phyloP scores from a whole-genome alignment of 2,329 filamentous ascomycete species.

The Neonectria coccinea region DNA sequence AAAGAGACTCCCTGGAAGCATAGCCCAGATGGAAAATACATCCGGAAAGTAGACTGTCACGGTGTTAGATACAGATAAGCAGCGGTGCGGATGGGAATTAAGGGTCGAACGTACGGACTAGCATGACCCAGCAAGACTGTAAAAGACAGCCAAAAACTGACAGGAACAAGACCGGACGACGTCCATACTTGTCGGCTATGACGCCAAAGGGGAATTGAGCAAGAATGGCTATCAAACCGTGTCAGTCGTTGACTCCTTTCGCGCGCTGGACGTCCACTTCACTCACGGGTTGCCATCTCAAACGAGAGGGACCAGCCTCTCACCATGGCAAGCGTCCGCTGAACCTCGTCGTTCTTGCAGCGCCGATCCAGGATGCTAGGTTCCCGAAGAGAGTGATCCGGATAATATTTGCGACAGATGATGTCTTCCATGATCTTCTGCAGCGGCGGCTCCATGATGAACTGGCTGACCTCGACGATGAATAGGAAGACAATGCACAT shows the following conservation, averaged over 20 bases:
- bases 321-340: conserved; percentile 64
- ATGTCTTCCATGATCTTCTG: conserved; percentile 66
- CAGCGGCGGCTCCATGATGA: conserved; percentile 54
- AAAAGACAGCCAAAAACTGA: conserved; percentile 49
- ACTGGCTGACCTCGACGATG: conserved; percentile 56
- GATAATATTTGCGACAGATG: conserved; percentile 63
- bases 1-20: conserved; percentile 50
- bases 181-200: conserved; percentile 60
- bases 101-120: conserved; percentile 47
- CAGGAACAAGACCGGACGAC: conserved; percentile 55
- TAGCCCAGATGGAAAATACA: conserved; percentile 55
- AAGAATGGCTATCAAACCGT: conserved; percentile 49
- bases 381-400: conserved; percentile 50
- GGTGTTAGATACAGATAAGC: conserved; percentile 29
- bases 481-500: conserved; percentile 56
- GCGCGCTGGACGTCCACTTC: no score
- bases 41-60: conserved; percentile 52
- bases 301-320: conserved; percentile 60
- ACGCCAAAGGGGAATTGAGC: conserved; percentile 60
- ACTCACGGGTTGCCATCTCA: conserved; percentile 60
- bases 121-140: conserved; percentile 45
- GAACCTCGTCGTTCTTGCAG: conserved; percentile 64
- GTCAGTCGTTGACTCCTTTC: conserved; percentile 17
- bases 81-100: background rate
- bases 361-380: conserved; percentile 52